Evolutionary conservation across 1,139 yeast genomes (phyloP).

Genomic region (Kodamaea derodonti): DNA sequence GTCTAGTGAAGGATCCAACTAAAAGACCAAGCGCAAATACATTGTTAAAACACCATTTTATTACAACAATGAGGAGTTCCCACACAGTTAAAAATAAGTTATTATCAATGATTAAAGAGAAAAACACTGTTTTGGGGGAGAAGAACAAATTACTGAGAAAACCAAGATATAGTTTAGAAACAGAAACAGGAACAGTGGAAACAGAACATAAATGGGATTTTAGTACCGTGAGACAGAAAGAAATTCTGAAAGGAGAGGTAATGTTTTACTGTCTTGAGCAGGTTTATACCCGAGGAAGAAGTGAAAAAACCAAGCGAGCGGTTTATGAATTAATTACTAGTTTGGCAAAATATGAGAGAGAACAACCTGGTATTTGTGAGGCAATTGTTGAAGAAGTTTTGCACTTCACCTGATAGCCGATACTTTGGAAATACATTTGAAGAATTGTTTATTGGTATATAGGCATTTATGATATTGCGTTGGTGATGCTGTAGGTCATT

Average conservation of each 20-base stretch:
- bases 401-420: too few species aligned
- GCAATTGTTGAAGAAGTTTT: slow-evolving; percentile 59
- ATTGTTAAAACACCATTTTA: slow-evolving; percentile 45
- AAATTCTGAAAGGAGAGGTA: slow-evolving; percentile 17
- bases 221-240: slow-evolving; percentile 4
- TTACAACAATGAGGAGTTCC: slow-evolving; percentile 18
- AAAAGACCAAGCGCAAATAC: slow-evolving; percentile 47
- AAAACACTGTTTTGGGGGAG: slow-evolving; percentile 3
- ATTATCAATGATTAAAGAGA: slow-evolving; percentile 8
- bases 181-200: not conserved
- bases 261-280: slow-evolving; percentile 38
- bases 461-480: too few species aligned
- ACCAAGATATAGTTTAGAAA: slow-evolving; percentile 9
- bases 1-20: slow-evolving; percentile 56
- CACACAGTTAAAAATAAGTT: slow-evolving; percentile 6
- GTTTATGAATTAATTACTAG: slow-evolving; percentile 38
- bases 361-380: slow-evolving; percentile 61
- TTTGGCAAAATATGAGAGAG: slow-evolving; percentile 42
- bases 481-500: too few species aligned
- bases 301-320: slow-evolving; percentile 38
- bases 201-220: slow-evolving; percentile 9
- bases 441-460: too few species aligned
- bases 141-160: slow-evolving; percentile 2
- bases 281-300: slow-evolving; percentile 48
- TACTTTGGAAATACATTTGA: too few species aligned